Evolutionary conservation across 768 basidiomycete species (phyloP).

Genomic region (Amanita pseudoporphyria): DNA sequence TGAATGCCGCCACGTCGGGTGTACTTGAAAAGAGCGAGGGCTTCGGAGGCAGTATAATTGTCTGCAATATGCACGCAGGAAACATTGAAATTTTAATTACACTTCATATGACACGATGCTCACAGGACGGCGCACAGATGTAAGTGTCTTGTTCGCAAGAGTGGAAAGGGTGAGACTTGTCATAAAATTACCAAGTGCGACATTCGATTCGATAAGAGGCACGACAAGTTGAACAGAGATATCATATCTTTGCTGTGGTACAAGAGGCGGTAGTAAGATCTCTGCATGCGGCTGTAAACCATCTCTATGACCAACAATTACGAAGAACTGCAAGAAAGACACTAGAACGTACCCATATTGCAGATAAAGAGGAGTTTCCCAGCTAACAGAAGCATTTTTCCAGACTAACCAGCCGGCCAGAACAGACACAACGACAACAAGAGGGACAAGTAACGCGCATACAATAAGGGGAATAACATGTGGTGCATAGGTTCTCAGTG

Average conservation of each 20-base stretch:
- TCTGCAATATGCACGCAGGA: slow-evolving; percentile 27
- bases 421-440: slow-evolving; percentile 49
- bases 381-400: slow-evolving; percentile 59
- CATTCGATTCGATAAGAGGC: slow-evolving; percentile 58
- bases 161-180: slow-evolving; percentile 50
- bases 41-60: slow-evolving; percentile 43
- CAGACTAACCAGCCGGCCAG: slow-evolving; percentile 70
- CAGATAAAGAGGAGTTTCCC: slow-evolving; percentile 59
- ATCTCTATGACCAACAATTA: slow-evolving; percentile 35
- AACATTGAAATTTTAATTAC: slow-evolving; percentile 2
- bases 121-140: slow-evolving; percentile 55
- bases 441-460: slow-evolving; percentile 51
- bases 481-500: slow-evolving; percentile 45
- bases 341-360: slow-evolving; percentile 63
- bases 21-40: slow-evolving; percentile 29
- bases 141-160: slow-evolving; percentile 52
- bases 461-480: slow-evolving; percentile 59
- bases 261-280: slow-evolving; percentile 38
- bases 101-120: slow-evolving; percentile 18
- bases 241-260: slow-evolving; percentile 62
- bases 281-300: slow-evolving; percentile 56
- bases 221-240: slow-evolving; percentile 57
- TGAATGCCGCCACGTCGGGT: slow-evolving; percentile 34
- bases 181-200: slow-evolving; percentile 83
- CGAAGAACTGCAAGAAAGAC: background rate